Percentiles rank a stretch among this genome's conserved stretches.
Conservation (phyloP, 306 rosid species). For the Sphenostylis stenocarpa region DNA sequence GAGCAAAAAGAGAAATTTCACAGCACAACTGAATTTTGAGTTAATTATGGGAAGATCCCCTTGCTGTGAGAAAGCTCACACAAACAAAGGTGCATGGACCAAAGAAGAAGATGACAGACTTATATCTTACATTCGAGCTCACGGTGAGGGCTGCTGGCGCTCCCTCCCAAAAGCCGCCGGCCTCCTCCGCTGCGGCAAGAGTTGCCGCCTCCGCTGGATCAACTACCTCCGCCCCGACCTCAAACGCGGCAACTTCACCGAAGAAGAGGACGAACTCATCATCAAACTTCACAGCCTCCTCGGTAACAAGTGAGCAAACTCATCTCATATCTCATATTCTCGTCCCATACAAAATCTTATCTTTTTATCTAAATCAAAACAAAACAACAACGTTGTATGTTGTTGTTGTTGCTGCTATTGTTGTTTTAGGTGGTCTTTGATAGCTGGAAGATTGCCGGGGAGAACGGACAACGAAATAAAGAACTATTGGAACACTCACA, state of each 20-base stretch:
- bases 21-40: not conserved
- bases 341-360: not conserved
- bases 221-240: constrained; percentile 99
- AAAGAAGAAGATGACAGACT: constrained; percentile 97
- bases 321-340: not conserved
- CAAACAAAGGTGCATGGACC: constrained; percentile 99
- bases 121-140: constrained; percentile 81
- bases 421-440: constrained; percentile 76
- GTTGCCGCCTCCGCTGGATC: constrained; percentile 96
- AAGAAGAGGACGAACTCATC: constrained; percentile 94
- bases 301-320: constrained; percentile 74
- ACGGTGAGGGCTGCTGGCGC: constrained; percentile 99
- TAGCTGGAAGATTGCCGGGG: constrained; percentile 92
- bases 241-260: constrained; percentile 91
- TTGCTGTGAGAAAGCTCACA: constrained; percentile 98
- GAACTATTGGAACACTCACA: constrained; percentile 98
- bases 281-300: constrained; percentile 98
- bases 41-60: constrained; percentile 86
- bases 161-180: constrained; percentile 98
- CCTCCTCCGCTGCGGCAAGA: constrained; percentile 95
- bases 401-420: too few species aligned
- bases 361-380: not conserved
- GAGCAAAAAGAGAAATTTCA: constrained; percentile 13
- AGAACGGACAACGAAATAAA: constrained; percentile 98
- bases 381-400: not conserved